Evolutionary conservation across 2,329 filamentous ascomycete species (phyloP), one percentile per base, ranked within the genome.

Genomic region (Xylariales sp.): DNA sequence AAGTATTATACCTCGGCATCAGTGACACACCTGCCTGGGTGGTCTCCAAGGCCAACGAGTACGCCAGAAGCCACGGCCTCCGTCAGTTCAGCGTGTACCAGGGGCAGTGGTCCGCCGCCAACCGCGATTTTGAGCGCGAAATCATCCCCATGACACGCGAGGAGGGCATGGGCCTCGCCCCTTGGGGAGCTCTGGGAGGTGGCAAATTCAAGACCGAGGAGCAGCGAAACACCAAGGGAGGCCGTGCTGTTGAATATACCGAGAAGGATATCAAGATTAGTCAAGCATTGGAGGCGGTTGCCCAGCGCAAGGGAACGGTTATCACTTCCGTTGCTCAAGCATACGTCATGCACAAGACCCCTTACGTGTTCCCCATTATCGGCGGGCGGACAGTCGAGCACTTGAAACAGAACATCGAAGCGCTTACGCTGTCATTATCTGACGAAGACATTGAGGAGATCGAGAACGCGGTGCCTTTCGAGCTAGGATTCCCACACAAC

Each of bases 1-100:
- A 85, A 48, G 79, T 86, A 1, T 62, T 81, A 13, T 85, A 85
- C 46, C 65, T 87, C 1, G 83, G 83, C 3, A 69, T 85, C 56
- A 79, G 72, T 29, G 81, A 87, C 48, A 79, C 78, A 0, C 83
- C 83, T 0, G 83, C 83, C 7, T 87, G 82, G 82, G 59, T 83
- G 14, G 80, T 83, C 18, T 72, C 69, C 51, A 80, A 79, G 52
- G 76, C 76, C 13, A 84, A 83, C 38, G 72, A 81, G 53, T 83
- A 88, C 52, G 86, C 85, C 6, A 74, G 81, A 29, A 72, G 77
- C 45, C 76, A 88, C 45, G 82, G 81, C n/a, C 68, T 88, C 19
- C 76, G 78, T 2, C 80, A 74, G 27, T 89, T 89, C 62, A 74
- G 67, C 24, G 74, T 86, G 20, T 86, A 85, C 57, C 80, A 84